Base-by-base conservation (phyloP, 257 asterid genomes). In the Henckelia pumila region DNA sequence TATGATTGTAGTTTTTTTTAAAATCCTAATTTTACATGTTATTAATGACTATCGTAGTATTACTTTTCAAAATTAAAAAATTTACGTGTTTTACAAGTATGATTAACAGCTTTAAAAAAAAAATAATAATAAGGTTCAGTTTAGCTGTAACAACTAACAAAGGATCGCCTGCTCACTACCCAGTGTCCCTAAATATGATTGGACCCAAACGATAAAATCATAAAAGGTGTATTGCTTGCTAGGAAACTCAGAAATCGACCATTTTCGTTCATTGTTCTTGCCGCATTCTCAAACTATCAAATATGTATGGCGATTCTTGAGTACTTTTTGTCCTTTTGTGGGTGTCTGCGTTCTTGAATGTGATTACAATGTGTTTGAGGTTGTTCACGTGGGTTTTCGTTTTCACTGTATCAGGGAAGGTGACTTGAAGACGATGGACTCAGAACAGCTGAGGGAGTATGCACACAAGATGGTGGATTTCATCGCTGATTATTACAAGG, bases 391-490 rank as follows among this genome's bases (percentile, higher is more conserved):
- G 68, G 4, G 25, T 65, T n/a, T 52, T 14, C 28, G 55, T 72
- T 67, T 71, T n/a, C n/a, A 26, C 25, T 52, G 47, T 10, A 17
- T 24, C 50, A 86, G 96, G 95, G 95, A 84, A 28, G 83, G 85
- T 35, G 83, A 50, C 61, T 74, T 92, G 84, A 89, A 90, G 89
- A 87, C 95, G 64, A 90, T 93, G 95, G 94, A 93, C 61, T 77
- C 96, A 0, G 96, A 93, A 59, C 96, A 90, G 71, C 67, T 93
- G 73, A 84, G 98, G 76, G 97, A 90, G 76, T 71, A 63, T 66
- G 97, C 82, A 37, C 99, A 93, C 83, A 72, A 83, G 73, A 90
- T 93, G 99, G 97, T 90, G 23, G 99, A 93, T 75, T 93, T 93
- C 82, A 84, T 93, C 59, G 96, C 99, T 70, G 99, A 93, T 78